Evolutionary conservation across 768 basidiomycete species (phyloP).

Genomic region (Pilatotrama ljubarskyi): DNA sequence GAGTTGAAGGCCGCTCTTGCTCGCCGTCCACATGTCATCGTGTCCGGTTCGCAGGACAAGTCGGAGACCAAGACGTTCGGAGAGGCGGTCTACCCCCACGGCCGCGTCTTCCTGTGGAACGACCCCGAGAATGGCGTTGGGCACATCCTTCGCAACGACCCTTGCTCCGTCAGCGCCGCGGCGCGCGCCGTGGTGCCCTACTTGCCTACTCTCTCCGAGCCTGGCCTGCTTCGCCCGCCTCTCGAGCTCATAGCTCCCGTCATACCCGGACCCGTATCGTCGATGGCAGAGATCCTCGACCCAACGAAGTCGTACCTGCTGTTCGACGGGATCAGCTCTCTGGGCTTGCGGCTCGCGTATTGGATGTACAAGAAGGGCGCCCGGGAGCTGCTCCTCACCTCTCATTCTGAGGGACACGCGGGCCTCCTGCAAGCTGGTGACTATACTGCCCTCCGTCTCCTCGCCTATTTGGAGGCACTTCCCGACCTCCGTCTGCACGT

Average conservation of each 20-base stretch:
- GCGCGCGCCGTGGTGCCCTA: background rate
- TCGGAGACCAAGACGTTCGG: background rate
- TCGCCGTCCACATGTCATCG: background rate
- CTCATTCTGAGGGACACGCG: slow-evolving; percentile 6
- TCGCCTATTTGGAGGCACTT: slow-evolving; percentile 12
- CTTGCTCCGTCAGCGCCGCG: slow-evolving; percentile 14
- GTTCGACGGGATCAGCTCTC: slow-evolving; percentile 41
- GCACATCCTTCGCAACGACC: slow-evolving; percentile 2
- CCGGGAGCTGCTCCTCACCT: slow-evolving; percentile 20
- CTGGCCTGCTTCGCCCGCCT: background rate
- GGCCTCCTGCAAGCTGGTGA: slow-evolving; percentile 1
- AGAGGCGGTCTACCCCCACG: background rate
- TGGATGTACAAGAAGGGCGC: slow-evolving; percentile 39
- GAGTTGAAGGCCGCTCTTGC: background rate
- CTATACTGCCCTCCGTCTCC: slow-evolving; percentile 1
- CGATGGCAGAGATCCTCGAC: slow-evolving; percentile 24
- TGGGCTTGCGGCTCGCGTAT: slow-evolving; percentile 40
- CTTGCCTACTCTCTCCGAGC: background rate
- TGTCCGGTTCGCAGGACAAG: background rate
- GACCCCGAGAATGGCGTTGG: background rate
- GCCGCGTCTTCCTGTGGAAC: slow-evolving; percentile 19
- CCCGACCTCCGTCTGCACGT: slow-evolving; percentile 7
- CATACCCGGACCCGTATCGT: background rate
- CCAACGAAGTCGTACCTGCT: slow-evolving; percentile 37
- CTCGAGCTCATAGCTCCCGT: background rate